These are phyloP conservation scores for Viridothelium virens DNA, from an alignment of 495 filamentous ascomycete species.

Conservation along the genomic window DNA sequence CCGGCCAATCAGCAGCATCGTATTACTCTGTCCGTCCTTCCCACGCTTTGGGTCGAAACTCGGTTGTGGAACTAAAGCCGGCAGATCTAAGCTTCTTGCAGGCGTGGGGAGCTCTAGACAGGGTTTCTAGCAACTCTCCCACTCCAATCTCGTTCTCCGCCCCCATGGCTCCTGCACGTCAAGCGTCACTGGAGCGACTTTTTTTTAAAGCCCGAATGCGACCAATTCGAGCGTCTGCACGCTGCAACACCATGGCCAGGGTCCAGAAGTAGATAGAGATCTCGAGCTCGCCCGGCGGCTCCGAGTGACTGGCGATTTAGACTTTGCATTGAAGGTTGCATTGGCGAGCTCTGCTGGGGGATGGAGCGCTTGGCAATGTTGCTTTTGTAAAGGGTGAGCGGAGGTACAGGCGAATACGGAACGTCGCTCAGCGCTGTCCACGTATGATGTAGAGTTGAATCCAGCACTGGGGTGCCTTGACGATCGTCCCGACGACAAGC, in stretches of 20 bases:
- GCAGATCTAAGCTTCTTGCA: slow-evolving; percentile 6
- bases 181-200: not conserved
- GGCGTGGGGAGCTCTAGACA: not conserved
- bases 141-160: not conserved
- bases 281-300: not conserved
- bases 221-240: not conserved
- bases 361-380: not conserved
- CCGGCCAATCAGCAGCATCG: not conserved
- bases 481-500: not conserved
- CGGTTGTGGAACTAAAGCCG: not conserved
- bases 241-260: not conserved
- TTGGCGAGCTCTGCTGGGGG: not conserved
- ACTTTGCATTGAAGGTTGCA: not conserved
- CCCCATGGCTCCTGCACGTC: slow-evolving; percentile 3
- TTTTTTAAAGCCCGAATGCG: not conserved
- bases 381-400: slow-evolving; percentile 4
- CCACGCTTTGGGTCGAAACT: not conserved
- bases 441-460: not conserved
- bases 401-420: not conserved
- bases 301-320: not conserved
- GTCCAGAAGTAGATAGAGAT: not conserved
- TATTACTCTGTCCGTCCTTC: not conserved
- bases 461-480: not conserved
- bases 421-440: not conserved
- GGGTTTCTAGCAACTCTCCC: not conserved